Conservation (phyloP, 2,329 filamentous ascomycete genomes). For the Neopestalotiopsis sp. region DNA sequence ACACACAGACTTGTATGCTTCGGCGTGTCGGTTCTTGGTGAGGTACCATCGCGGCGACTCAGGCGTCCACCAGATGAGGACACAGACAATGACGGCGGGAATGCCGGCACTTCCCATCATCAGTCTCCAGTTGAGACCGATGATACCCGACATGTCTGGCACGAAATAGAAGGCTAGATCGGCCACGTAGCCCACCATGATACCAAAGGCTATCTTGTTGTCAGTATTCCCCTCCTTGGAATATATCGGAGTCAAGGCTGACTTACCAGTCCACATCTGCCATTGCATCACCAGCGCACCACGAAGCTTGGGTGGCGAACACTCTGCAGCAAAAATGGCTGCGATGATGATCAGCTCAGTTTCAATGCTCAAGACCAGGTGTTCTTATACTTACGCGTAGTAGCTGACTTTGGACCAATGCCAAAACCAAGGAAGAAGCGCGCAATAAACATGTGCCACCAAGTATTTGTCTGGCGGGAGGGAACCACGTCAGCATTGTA, state of each 20-base stretch:
- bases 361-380: background rate
- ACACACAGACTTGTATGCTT: conserved; percentile 53
- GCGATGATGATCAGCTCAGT: conserved; percentile 7
- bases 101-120: conserved; percentile 73
- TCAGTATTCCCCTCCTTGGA: too few relatives aligned
- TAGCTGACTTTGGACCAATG: conserved; percentile 73
- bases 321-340: conserved; percentile 73
- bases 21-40: conserved; percentile 48
- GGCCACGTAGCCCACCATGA: conserved; percentile 62
- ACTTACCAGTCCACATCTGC: conserved; percentile 42
- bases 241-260: too few relatives aligned
- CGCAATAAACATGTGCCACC: conserved; percentile 74
- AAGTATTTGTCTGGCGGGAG: conserved; percentile 22
- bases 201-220: too few relatives aligned
- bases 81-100: conserved; percentile 61
- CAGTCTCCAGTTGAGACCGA: conserved; percentile 68
- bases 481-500: background rate
- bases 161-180: conserved; percentile 67
- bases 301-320: conserved; percentile 65
- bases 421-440: conserved; percentile 73
- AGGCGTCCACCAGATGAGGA: conserved; percentile 51
- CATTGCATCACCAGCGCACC: conserved; percentile 70
- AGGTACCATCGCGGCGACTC: conserved; percentile 43
- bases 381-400: conserved; percentile 47
- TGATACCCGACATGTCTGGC: conserved; percentile 53